phyloP scores from a whole-genome alignment of 2,329 filamentous ascomycete genomes.

The Xylariaceae sp. region DNA sequence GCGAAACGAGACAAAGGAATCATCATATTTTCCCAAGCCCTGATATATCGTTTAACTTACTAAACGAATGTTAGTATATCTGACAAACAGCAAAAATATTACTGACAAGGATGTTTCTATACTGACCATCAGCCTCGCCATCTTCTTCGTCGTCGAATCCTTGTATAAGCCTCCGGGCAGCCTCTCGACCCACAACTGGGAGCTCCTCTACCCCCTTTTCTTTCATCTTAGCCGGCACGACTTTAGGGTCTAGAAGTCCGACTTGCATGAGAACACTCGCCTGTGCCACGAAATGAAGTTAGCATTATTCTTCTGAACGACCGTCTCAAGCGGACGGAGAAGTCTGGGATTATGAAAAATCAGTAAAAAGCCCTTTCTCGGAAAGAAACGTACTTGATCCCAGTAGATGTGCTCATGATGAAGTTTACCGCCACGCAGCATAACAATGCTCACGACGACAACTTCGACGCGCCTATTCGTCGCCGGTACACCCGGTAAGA shows the following conservation, averaged over 20 bases:
- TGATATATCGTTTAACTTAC: too few relatives aligned
- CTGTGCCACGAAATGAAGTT: too few relatives aligned
- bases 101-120: too few relatives aligned
- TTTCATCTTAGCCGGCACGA: slow-evolving; percentile 34
- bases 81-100: too few relatives aligned
- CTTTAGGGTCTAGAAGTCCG: slow-evolving; percentile 47
- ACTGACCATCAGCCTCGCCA: slow-evolving; percentile 42
- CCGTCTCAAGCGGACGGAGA: too few relatives aligned
- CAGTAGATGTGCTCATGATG: slow-evolving; percentile 66
- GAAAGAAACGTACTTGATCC: too few relatives aligned
- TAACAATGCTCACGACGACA: slow-evolving; percentile 59
- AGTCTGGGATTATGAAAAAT: too few relatives aligned
- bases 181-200: slow-evolving; percentile 38
- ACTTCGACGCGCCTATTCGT: slow-evolving; percentile 53
- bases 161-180: slow-evolving; percentile 35
- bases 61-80: too few relatives aligned
- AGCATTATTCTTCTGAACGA: too few relatives aligned
- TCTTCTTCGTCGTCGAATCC: slow-evolving; percentile 36
- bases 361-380: too few relatives aligned
- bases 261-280: slow-evolving; percentile 59
- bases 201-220: slow-evolving; percentile 34
- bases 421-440: slow-evolving; percentile 58
- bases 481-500: slow-evolving; percentile 56
- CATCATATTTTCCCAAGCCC: too few relatives aligned
- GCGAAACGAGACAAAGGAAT: too few relatives aligned